Evolutionary conservation across 345 rosid genomes (phyloP), one percentile per base, ranked within the genome.

Genomic region (Noccaea caerulescens): DNA sequence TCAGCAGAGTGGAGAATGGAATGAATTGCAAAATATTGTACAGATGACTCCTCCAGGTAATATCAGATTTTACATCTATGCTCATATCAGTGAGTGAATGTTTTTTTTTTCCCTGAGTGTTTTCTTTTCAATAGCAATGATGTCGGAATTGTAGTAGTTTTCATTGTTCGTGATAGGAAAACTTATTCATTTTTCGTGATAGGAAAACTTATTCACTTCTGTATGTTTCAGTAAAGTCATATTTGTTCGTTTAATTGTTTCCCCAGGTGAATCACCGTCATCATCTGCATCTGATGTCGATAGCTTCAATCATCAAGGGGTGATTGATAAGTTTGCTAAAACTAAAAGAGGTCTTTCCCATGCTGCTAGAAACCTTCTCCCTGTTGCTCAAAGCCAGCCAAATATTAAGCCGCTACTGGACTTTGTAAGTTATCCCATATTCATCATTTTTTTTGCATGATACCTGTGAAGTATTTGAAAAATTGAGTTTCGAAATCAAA

Each of bases 261-360:
- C 69, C 62, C 66, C 80, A 90, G 97, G 97, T 77, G 97, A 90
- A 73, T 93, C 97, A 44, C 97, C 98, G 30, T 90, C 96, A 41
- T 93, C 97, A 58, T 88, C 93, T 14, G 84, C 88, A 72, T 93
- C 97, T 6, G 98, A 93, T 76, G 78, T 87, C 25, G 98, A 93
- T 76, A 86, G 82, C 81, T 77, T 85, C 69, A 84, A 80, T 68
- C 84, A 84, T 76, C 89, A 84, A 76, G 81, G 73, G 58, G 56
- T 79, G 47, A 65, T 45, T 3, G 91, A 88, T 60, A 89, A 76
- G 82, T 72, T 82, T 59, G 69, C 80, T 62, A 66, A 76, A 65
- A 65, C 86, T 27, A 86, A 80, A 73, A 79, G 87, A 56, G 63
- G 71, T 53, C 69, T 78, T 62, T 39, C 85, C 68, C 83, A 78